A percentile compares a stretch with the other conserved stretches of the same genome.
Conservation (phyloP, 2,329 filamentous ascomycete species). For the Colletotrichum lentis region DNA sequence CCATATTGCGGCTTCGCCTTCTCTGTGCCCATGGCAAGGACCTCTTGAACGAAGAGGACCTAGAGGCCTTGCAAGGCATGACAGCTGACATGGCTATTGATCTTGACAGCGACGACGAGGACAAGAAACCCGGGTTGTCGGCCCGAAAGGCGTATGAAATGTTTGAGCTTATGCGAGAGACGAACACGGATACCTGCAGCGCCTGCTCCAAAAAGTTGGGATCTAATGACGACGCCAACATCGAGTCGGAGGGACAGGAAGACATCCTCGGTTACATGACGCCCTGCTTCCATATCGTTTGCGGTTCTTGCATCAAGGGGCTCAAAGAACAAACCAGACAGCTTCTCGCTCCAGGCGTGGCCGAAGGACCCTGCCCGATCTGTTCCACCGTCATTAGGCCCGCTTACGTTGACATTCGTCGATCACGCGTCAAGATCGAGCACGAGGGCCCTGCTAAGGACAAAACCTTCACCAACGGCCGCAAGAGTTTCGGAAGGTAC, state of each 20-base stretch:
- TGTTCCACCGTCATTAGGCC: conserved; percentile 72
- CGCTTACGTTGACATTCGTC: conserved; percentile 73
- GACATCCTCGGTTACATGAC: conserved; percentile 81
- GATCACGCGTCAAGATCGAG: conserved; percentile 64
- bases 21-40: conserved; percentile 96
- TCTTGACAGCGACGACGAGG: conserved; percentile 78
- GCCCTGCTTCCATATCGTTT: conserved; percentile 87
- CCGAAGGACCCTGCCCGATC: conserved; percentile 68
- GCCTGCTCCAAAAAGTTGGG: conserved; percentile 73
- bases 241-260: conserved; percentile 66
- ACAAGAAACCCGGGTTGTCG: conserved; percentile 64
- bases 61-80: conserved; percentile 80
- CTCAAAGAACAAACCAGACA: conserved; percentile 64
- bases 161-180: conserved; percentile 84
- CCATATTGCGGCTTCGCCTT: conserved; percentile 86
- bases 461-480: conserved; percentile 39
- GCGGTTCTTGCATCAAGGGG: conserved; percentile 72
- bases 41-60: conserved; percentile 82
- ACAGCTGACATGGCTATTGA: conserved; percentile 89
- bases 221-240: conserved; percentile 62
- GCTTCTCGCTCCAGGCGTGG: conserved; percentile 48
- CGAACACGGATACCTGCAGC: conserved; percentile 77
- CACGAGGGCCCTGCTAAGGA: conserved; percentile 60
- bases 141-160: conserved; percentile 84
- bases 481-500: conserved; percentile 69